These are phyloP conservation scores for Neospora caninum DNA, from an alignment of 169 alveolate species.

Conservation along the genomic window DNA sequence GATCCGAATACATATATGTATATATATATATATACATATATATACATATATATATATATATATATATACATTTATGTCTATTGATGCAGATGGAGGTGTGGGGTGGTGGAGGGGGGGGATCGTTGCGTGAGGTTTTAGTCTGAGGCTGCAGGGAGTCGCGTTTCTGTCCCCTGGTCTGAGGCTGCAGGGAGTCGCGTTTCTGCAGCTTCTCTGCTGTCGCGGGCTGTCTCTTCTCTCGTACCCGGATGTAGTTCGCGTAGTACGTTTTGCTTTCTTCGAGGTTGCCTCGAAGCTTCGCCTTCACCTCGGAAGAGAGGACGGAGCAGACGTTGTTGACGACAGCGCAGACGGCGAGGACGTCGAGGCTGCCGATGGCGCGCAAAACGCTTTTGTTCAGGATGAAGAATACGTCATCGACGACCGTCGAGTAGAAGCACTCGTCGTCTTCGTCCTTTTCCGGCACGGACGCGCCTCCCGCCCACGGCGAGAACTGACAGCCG, in stretches of 20 bases:
- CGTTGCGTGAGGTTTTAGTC: no score
- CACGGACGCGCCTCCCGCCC: neutral
- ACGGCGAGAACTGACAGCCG: neutral
- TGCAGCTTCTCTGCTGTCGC: no score
- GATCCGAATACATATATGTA: neutral
- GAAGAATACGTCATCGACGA: constrained; percentile 44
- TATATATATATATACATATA: neutral
- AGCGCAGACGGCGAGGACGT: constrained; percentile 44
- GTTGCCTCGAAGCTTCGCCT: neutral
- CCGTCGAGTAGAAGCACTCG: constrained; percentile 22
- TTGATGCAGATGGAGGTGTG: neutral
- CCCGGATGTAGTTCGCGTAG: constrained; percentile 23
- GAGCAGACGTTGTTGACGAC: constrained; percentile 36
- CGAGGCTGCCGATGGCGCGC: constrained; percentile 28
- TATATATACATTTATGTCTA: neutral
- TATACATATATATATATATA: neutral
- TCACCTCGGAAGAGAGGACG: neutral
- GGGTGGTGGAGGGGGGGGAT: no score
- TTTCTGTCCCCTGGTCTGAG: no score
- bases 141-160: no score
- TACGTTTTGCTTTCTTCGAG: constrained; percentile 20
- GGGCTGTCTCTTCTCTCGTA: neutral
- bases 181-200: no score
- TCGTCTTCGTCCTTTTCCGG: neutral
- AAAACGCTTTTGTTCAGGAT: constrained; percentile 13